A percentile compares a stretch with the other conserved stretches of the same genome.
These are phyloP conservation scores for Eimeria mitis DNA, from an alignment of 169 alveolate species.

Conservation along the genomic window DNA sequence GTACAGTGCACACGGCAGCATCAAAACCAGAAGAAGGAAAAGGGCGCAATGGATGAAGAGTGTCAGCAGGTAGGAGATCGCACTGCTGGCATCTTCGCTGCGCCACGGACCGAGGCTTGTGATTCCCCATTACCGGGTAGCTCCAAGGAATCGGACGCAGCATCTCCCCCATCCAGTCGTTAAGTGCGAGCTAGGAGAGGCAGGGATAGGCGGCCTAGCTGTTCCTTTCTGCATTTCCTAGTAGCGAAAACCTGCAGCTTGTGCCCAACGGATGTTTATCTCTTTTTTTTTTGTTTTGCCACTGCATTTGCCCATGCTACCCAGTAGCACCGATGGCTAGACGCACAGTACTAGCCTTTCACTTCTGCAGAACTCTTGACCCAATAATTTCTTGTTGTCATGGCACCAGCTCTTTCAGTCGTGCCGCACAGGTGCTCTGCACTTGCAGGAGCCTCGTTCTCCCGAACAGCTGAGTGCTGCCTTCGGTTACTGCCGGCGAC, in stretches of 20 bases:
- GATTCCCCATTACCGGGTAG: constrained; percentile 7
- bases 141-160: not conserved
- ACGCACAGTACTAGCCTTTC: not conserved
- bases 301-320: not conserved
- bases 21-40: constrained; percentile 19
- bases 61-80: not conserved
- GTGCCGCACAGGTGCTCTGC: not conserved
- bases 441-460: not conserved
- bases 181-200: not conserved
- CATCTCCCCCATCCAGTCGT: constrained; percentile 23
- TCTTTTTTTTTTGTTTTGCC: constrained; percentile 15
- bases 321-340: constrained; percentile 2
- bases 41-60: constrained; percentile 4
- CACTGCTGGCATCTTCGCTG: not conserved
- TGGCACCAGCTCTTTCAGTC: not conserved
- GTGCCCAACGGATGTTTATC: constrained; percentile 26
- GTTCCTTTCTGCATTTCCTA: not conserved
- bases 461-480: not conserved
- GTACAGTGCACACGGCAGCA: constrained; percentile 2
- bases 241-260: not conserved
- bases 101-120: not conserved
- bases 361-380: constrained; percentile 2
- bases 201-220: not conserved
- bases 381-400: not conserved
- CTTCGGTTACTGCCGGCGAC: not conserved